Base-by-base conservation (phyloP, 257 asterid species). In the Petrea volubilis region DNA sequence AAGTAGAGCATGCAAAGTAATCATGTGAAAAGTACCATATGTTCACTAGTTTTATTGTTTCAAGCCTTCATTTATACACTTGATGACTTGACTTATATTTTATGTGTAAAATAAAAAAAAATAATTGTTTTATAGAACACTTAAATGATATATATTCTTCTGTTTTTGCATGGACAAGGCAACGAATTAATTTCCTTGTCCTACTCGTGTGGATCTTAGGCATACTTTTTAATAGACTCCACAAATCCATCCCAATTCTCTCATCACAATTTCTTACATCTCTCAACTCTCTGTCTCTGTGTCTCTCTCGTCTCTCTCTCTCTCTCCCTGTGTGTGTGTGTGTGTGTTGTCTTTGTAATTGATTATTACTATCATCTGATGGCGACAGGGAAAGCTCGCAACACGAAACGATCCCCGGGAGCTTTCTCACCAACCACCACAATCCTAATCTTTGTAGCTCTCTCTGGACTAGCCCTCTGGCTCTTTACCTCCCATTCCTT, bases 391-490 rank as follows among this genome's bases (percentile, higher is more conserved):
- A 90, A 75, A 77, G 64, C 70, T 44, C 87, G 96, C 20, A 53
- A 71, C 67, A 68, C 27, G 2, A 90, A 84, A 77, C 71, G 97
- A 73, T 43, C 95, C 3, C 67, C 98, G 0, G 72, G 79, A 33
- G 47, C 65, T 43, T 79, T 63, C 46, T 83, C 95, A 13, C 80
- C 96, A 27, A 84, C 96, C 2, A 59, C 80, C 29, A 85, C 88
- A 5, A 85, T 88, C 1, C 28, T 84, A 5, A 67, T 84, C 69
- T 82, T 89, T 20, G 81, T 88, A 18, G 81, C 89, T 1, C 51
- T 91, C 10, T 91, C 96, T 33, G 75, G 83, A 0, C 44, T 89
- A 2, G 88, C 89, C 6, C 46, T 88, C 62, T 94, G 96, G 92
- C 80, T 88, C 8, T 83, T 94, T 0, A 70, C 91, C 44, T 82